Evolutionary conservation across 805 yeast species (phyloP).

Genomic region (Komagataella ulmi): DNA sequence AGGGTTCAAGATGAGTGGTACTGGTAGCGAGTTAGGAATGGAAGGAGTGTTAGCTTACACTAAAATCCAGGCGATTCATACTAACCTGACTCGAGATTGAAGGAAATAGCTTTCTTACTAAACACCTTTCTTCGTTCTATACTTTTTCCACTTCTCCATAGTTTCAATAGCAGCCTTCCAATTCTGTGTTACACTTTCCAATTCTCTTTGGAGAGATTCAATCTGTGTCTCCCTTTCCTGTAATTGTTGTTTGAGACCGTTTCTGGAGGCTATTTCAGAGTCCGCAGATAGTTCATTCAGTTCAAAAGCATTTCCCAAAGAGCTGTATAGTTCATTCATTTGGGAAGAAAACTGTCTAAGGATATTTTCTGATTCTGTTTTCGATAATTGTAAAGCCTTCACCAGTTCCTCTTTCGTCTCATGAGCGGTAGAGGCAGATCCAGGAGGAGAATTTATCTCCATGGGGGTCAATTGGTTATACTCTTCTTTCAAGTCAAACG

Average conservation of each 20-base stretch:
- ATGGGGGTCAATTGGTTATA: background rate
- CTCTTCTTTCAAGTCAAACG: background rate
- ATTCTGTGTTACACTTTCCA: constrained; percentile 8
- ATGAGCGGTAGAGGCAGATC: background rate
- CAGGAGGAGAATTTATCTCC: background rate
- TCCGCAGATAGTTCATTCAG: background rate
- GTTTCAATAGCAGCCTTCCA: constrained; percentile 14
- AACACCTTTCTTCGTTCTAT: constrained; percentile 5
- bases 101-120: constrained; percentile 3
- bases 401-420: background rate
- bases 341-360: background rate
- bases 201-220: constrained; percentile 7
- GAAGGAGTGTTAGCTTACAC: constrained; percentile 61
- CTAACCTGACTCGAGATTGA: constrained; percentile 21
- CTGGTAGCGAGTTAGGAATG: constrained; percentile 73
- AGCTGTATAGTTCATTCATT: background rate
- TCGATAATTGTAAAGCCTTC: background rate
- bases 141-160: constrained; percentile 14
- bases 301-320: background rate
- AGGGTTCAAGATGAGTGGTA: constrained; percentile 67
- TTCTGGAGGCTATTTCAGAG: background rate
- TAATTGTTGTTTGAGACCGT: background rate
- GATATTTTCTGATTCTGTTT: background rate
- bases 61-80: constrained; percentile 58
- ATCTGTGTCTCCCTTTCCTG: constrained; percentile 6